Evolutionary conservation across 306 rosid genomes (phyloP).

Genomic region (Leucaena leucocephala): DNA sequence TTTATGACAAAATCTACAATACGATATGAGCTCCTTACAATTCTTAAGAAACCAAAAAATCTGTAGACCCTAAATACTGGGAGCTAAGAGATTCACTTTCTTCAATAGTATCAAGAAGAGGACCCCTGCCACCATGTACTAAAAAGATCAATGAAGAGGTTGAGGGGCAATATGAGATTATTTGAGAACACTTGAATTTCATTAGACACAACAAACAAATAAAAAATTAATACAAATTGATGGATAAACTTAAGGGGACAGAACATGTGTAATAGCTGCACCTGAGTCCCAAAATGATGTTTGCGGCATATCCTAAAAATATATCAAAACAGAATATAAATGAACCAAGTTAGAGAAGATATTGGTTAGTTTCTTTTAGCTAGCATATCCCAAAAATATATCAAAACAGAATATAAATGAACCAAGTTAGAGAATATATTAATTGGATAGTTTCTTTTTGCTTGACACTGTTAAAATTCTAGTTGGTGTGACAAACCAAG

Average conservation of each 20-base stretch:
- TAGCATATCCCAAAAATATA: conserved; percentile 57
- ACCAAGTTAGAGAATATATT: neutral
- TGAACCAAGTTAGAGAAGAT: neutral
- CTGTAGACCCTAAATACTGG: conserved; percentile 66
- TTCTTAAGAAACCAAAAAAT: conserved; percentile 71
- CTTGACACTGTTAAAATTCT: neutral
- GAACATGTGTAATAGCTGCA: conserved; percentile 81
- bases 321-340: neutral
- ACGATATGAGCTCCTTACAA: conserved; percentile 45
- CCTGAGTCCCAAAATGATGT: conserved; percentile 64
- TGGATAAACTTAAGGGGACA: conserved; percentile 71
- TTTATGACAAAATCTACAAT: too few relatives aligned
- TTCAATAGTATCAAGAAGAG: conserved; percentile 41
- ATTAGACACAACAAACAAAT: neutral
- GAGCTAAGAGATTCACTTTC: conserved; percentile 65
- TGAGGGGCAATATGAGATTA: neutral
- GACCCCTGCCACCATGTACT: conserved; percentile 69
- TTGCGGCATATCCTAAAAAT: conserved; percentile 60
- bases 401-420: neutral
- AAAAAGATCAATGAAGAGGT: conserved; percentile 7
- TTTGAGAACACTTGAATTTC: neutral
- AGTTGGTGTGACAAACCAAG: too few relatives aligned
- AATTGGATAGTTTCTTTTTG: too few relatives aligned
- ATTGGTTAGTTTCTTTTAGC: too few relatives aligned
- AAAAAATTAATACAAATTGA: neutral